Conservation (phyloP, 1,284 basidiomycete species). For the Neolentinus lepideus region DNA sequence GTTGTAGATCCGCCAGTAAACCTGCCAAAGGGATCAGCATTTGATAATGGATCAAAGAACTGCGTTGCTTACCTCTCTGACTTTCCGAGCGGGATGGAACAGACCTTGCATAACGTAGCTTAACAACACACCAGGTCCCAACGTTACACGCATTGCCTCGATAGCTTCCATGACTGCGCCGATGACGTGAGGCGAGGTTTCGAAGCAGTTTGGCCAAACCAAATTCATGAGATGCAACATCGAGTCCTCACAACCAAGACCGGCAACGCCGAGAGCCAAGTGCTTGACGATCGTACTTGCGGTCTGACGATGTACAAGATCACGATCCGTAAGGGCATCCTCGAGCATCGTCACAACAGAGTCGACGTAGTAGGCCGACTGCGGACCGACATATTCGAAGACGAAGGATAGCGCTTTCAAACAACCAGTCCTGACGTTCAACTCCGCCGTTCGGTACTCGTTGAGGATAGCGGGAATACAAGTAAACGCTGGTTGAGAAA, state of each 20-base stretch:
- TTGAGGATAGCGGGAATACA: conserved; percentile 98
- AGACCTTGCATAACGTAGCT: conserved; percentile 90
- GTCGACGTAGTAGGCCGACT: conserved; percentile 97
- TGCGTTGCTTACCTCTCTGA: conserved; percentile 69
- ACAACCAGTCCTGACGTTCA: conserved; percentile 99
- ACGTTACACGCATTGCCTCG: conserved; percentile 93
- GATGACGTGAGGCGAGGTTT: conserved; percentile 97
- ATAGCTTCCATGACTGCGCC: conserved; percentile 95
- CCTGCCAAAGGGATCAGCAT: conserved; percentile 19
- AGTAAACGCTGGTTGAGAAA: conserved; percentile 72
- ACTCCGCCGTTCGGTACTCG: conserved; percentile 96
- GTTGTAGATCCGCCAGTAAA: conserved; percentile 92
- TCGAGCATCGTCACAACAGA: conserved; percentile 97
- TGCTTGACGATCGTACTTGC: conserved; percentile 99
- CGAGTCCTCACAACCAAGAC: conserved; percentile 95
- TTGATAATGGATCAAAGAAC: neutral
- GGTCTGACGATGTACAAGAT: conserved; percentile 97
- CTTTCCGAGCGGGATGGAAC: conserved; percentile 94
- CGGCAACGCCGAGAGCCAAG: conserved; percentile 93
- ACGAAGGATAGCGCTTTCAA: conserved; percentile 97
- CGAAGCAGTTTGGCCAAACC: conserved; percentile 99
- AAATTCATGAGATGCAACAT: conserved; percentile 98
- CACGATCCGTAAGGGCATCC: conserved; percentile 96
- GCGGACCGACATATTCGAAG: conserved; percentile 99
- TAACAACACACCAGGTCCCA: conserved; percentile 90